Percentiles rank a stretch among this genome's conserved stretches.
Evolutionary conservation across 2,329 filamentous ascomycete genomes (phyloP).

Genomic region (Fusarium circinatum): DNA sequence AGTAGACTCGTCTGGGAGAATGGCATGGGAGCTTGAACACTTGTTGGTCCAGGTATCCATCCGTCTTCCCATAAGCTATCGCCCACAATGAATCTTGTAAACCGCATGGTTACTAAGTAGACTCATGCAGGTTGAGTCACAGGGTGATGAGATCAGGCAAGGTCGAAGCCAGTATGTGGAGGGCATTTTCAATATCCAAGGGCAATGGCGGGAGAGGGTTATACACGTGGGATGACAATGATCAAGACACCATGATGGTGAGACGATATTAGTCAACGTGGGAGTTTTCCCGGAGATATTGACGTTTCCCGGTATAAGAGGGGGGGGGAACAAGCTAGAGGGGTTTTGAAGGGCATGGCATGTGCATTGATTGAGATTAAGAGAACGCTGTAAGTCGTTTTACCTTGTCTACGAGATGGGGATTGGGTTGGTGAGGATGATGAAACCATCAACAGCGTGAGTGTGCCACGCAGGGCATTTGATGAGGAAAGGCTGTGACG

Average conservation of each 20-base stretch:
- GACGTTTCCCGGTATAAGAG: not conserved
- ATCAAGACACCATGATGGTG: conserved; percentile 14
- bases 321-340: not conserved
- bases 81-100: not conserved
- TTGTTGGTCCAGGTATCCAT: not conserved
- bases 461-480: not conserved
- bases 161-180: not conserved
- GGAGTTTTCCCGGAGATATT: not conserved
- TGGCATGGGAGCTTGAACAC: not conserved
- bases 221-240: conserved; percentile 17
- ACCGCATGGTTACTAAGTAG: not conserved
- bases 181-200: not conserved
- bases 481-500: not conserved
- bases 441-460: not conserved
- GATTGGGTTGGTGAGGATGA: not conserved
- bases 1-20: not conserved
- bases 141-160: not conserved
- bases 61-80: not conserved
- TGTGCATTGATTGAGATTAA: conserved; percentile 1
- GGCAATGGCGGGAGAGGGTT: not conserved
- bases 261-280: conserved; percentile 2
- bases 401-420: conserved; percentile 15
- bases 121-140: conserved; percentile 3
- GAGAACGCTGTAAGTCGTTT: not conserved
- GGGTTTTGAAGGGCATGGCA: not conserved